Evolutionary conservation across 208 protist genomes (phyloP), one percentile per base, ranked within the genome.

Genomic region (Naegleria fowleri): DNA sequence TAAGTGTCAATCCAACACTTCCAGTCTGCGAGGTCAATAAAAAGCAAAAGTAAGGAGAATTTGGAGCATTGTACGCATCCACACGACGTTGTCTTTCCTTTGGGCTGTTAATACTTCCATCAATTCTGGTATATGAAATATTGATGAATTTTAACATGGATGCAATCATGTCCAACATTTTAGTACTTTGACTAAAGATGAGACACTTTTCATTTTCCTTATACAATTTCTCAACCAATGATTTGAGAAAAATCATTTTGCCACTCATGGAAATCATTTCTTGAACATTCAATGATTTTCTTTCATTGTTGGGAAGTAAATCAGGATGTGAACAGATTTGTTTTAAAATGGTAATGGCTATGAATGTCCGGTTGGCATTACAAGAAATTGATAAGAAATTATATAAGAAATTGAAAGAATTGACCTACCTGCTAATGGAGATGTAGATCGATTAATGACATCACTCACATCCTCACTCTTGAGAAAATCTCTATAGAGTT

Each of bases 11-110:
- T 79, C 98, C 98, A 11, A 99, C 94, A 51, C 98, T 98, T 90
- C 98, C 98, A 13, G 98, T 98, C 91, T 98, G 96, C 22, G 98
- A 99, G n/a, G 96, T 98, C 4, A 99, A 92, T 4, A 99, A 90
- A 92, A 99, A 97, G 25, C 83, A 86, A 86, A 48, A 86, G 94
- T 94, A 90, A 90, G 94, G 48, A 67, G 91, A 36, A 13, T 90
- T 38, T 22, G 91, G 84, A n/a, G 55, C 90, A 91, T 98, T 98
- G 93, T 98, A 99, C 0, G 84, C 38, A 5, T 95, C 91, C 11
- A 99, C 97, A 86, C 94, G 59, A 48, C 90, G 38, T 52, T 95
- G 93, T 83, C 91, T 88, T 88, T 48, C 43, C 5, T 29, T 39
- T 4, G 85, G 5, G 22, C 55, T 29, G 41, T 29, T 58, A 22